phyloP scores from a whole-genome alignment of 1,284 basidiomycete genomes.

The Bjerkandera adusta region DNA sequence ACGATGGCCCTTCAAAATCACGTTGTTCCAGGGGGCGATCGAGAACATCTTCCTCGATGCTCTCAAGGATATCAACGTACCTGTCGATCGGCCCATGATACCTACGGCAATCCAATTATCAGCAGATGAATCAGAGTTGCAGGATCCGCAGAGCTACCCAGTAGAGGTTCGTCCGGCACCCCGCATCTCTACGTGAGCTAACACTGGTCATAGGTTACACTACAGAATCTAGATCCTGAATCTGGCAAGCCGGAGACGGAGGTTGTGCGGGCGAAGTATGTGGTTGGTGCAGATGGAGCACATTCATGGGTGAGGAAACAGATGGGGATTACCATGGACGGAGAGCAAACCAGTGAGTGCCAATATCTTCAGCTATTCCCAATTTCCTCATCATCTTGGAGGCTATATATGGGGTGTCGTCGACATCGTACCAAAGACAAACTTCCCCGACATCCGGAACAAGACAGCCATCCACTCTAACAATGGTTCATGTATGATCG shows the following conservation, averaged over 20 bases:
- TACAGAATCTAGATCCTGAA: slow-evolving; percentile 30
- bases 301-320: slow-evolving; percentile 80
- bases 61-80: slow-evolving; percentile 47
- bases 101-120: slow-evolving; percentile 56
- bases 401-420: slow-evolving; percentile 81
- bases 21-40: slow-evolving; percentile 73
- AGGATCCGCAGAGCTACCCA: slow-evolving; percentile 34
- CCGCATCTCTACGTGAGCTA: background rate
- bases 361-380: background rate
- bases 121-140: slow-evolving; percentile 32
- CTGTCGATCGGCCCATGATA: slow-evolving; percentile 55
- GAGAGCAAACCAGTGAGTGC: slow-evolving; percentile 63
- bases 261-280: slow-evolving; percentile 50
- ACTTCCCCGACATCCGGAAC: slow-evolving; percentile 83
- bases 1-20: slow-evolving; percentile 68
- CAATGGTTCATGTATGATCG: slow-evolving; percentile 61
- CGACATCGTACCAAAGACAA: slow-evolving; percentile 65
- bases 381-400: slow-evolving; percentile 11
- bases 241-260: slow-evolving; percentile 34
- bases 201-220: slow-evolving; percentile 30
- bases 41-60: slow-evolving; percentile 69
- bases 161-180: slow-evolving; percentile 43
- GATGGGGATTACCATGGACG: slow-evolving; percentile 72
- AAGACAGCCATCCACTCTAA: slow-evolving; percentile 58
- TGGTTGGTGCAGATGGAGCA: slow-evolving; percentile 61